Conservation (phyloP, 2,329 filamentous ascomycete genomes). For the Colletotrichum sublineola region DNA sequence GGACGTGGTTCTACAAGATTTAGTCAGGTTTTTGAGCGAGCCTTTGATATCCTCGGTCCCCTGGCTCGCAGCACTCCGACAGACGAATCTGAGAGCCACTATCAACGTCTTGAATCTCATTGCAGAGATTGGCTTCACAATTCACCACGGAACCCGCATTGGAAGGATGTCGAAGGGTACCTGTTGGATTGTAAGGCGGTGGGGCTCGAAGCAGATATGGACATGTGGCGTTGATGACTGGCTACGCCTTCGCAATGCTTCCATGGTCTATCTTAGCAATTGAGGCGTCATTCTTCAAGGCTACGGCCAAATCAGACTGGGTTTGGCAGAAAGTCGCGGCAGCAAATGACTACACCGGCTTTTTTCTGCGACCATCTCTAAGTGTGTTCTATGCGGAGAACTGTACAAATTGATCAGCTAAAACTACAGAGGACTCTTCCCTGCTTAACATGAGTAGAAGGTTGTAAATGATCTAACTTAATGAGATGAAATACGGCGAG, state of each 20-base stretch:
- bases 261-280: too few species aligned
- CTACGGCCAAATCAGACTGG: too few species aligned
- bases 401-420: constrained; percentile 45
- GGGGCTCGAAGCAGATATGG: neutral
- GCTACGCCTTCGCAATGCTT: too few species aligned
- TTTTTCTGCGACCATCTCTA: too few species aligned
- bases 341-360: too few species aligned
- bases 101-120: neutral
- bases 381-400: constrained; percentile 44
- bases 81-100: neutral
- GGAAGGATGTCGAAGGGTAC: neutral
- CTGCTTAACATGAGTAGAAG: constrained; percentile 43
- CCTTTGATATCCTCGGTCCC: neutral
- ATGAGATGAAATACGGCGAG: constrained; percentile 38
- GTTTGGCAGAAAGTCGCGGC: too few species aligned
- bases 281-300: too few species aligned
- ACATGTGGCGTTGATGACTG: neutral
- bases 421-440: constrained; percentile 44
- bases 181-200: neutral
- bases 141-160: neutral
- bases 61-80: neutral
- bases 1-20: neutral
- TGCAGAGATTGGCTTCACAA: neutral
- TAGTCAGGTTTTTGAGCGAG: neutral
- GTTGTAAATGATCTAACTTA: constrained; percentile 42